A percentile compares a stretch with the other conserved stretches of the same genome.
Evolutionary conservation across 2,329 filamentous ascomycete genomes (phyloP).

Genomic region (Celoporthe dispersa): DNA sequence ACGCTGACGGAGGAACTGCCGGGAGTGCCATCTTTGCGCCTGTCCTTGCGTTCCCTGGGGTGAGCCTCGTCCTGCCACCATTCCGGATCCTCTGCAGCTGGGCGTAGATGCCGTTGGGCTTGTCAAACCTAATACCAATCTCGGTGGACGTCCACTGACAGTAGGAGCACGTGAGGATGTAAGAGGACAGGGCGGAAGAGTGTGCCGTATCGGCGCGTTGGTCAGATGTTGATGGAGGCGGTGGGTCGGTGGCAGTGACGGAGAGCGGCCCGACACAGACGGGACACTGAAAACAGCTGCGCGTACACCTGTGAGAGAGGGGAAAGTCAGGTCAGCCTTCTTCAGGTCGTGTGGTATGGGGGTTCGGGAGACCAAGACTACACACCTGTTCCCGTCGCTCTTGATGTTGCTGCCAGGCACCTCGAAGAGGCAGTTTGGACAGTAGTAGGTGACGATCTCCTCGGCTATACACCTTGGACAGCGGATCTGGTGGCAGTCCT

Average conservation of each 20-base stretch:
- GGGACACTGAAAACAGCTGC: slow-evolving; percentile 95
- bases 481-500: slow-evolving; percentile 95
- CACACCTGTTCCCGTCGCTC: slow-evolving; percentile 88
- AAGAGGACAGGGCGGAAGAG: slow-evolving; percentile 56
- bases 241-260: slow-evolving; percentile 70
- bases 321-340: slow-evolving; percentile 4
- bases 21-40: slow-evolving; percentile 52
- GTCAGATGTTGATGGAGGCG: slow-evolving; percentile 45
- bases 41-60: slow-evolving; percentile 56
- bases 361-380: background rate
- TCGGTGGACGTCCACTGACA: slow-evolving; percentile 93
- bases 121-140: slow-evolving; percentile 87
- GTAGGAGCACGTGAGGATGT: slow-evolving; percentile 83
- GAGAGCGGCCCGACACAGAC: slow-evolving; percentile 81
- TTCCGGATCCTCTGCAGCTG: slow-evolving; percentile 77
- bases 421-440: slow-evolving; percentile 93
- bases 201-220: slow-evolving; percentile 47
- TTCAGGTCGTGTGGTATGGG: too few species aligned
- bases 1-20: slow-evolving; percentile 34
- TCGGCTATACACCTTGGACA: slow-evolving; percentile 91
- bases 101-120: slow-evolving; percentile 80
- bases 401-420: slow-evolving; percentile 92
- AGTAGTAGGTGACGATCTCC: slow-evolving; percentile 94
- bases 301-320: slow-evolving; percentile 68
- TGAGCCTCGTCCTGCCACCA: slow-evolving; percentile 57